Base-by-base conservation (phyloP, 2,329 filamentous ascomycete genomes). In the Phialocephala subalpina region DNA sequence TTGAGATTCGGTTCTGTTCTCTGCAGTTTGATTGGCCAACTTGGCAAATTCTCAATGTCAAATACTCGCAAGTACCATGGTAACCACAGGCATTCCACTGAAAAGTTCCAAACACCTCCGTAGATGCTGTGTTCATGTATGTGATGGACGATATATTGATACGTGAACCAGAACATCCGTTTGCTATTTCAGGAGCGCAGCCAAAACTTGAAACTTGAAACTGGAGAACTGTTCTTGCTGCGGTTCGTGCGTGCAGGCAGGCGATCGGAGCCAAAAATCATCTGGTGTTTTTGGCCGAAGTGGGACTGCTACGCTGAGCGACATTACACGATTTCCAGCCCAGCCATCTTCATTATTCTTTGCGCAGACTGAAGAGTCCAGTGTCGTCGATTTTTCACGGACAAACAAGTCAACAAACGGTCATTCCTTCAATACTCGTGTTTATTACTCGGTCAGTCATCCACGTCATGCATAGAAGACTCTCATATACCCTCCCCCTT, bases 391-490 rank as follows among this genome's bases (percentile, higher is more conserved):
- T 33, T 5, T n/a, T 5, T 33, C 29, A 33, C 29, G 29, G 29
- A 33, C 29, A 33, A 33, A 33, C 29, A 33, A 33, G 29, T 33
- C 29, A 33, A 33, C 29, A 33, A 33, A 33, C 40, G 22, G 45
- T 63, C 47, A 29, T 33, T 33, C 36, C 57, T 33, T 53, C 49
- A 53, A 55, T 58, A 49, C 38, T 56, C 62, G 40, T 67, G 36
- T 59, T 64, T 56, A 59, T 67, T 65, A 62, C 62, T 59, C 62
- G 65, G 65, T 67, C 59, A 52, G 62, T 64, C 16, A 42, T 63
- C 36, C 60, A 60, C 40, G 42, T 35, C 38, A 60, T 20, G 45
- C 9, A 20, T 49, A n/a, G 18, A 22, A 11, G 20, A 66, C 16
- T 27, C 35, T 20, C 47, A n/a, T 59, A 59, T 59, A 45, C 36